Evolutionary conservation across 2,329 filamentous ascomycete species (phyloP), one percentile per base, ranked within the genome.

Genomic region (Hymenoscyphus linearis): DNA sequence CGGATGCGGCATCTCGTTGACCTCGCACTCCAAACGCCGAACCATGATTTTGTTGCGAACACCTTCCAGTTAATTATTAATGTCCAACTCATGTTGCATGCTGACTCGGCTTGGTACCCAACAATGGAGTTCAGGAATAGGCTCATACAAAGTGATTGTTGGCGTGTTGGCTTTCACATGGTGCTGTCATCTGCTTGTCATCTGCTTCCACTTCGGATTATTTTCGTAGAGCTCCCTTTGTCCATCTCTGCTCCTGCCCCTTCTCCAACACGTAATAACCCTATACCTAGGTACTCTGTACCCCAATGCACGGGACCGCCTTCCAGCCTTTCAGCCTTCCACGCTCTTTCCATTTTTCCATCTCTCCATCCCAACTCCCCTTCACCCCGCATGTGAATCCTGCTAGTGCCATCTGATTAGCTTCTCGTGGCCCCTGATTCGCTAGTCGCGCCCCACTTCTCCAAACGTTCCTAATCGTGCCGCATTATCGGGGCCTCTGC

Each of bases 391-490:
- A 47, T 47, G 40, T 25, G 40, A 47, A 18, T 47, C 40, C 9
- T 10, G 12, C n/a, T 47, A 47, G 40, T n/a, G 40, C 10, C 1
- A 26, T n/a, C 26, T 55, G 58, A 52, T 60, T 35, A 60, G 22
- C 35, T 55, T 55, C n/a, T 12, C 9, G 18, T 16, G 14, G 31
- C 13, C 16, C 14, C 35, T 55, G 52, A 60, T 60, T 60, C 18
- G 59, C 35, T 25, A 22, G 3, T 7, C 34, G 26, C 22, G 25
- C 4, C 27, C 44, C 57, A 14, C 37, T 44, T 37, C 27, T 26
- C 18, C 22, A 18, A 9, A 22, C 37, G 37, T 36, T 58, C 57
- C 60, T 62, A 57, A 62, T 62, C 60, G 57, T 40, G 34, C 60
- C 60, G 57, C 58, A 61, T 58, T 55, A 61, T 58, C 60, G 60